These are phyloP conservation scores for Paramecium tetraurelia DNA, from an alignment of 73 alveolate genomes.

Conservation along the genomic window DNA sequence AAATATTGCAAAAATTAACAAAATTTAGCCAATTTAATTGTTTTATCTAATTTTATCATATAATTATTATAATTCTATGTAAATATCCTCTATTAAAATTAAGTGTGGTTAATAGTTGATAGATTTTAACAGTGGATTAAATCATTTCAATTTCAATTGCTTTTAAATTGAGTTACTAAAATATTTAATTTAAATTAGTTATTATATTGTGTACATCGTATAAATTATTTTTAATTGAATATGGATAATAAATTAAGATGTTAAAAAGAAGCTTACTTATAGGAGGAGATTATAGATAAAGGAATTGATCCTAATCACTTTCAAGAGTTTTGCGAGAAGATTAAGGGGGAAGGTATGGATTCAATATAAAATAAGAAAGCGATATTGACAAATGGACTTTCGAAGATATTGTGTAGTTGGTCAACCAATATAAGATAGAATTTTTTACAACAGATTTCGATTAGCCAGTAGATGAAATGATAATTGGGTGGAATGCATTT, in stretches of 20 bases:
- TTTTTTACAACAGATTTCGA: neutral
- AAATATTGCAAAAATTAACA: too few species aligned
- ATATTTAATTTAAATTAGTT: neutral
- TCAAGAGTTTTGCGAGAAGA: conserved; percentile 17
- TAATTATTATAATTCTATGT: neutral
- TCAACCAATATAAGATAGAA: conserved; percentile 32
- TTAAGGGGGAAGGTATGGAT: conserved; percentile 39
- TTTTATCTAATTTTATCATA: too few species aligned
- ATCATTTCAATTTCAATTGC: neutral
- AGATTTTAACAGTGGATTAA: neutral
- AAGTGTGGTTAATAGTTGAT: neutral
- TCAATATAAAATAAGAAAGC: neutral
- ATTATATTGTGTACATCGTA: neutral
- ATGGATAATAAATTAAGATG: neutral
- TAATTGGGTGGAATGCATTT: conserved; percentile 4
- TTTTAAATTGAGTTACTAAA: neutral
- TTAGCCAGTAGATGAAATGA: neutral
- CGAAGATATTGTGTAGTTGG: conserved; percentile 16
- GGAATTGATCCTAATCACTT: conserved; percentile 36
- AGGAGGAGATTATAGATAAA: neutral
- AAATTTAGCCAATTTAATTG: too few species aligned
- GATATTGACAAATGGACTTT: conserved; percentile 34
- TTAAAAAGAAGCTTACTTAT: conserved; percentile 11
- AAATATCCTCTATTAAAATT: neutral
- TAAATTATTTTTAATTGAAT: neutral